A percentile compares a stretch with the other conserved stretches of the same genome.
phyloP scores from a whole-genome alignment of 2,329 filamentous ascomycete genomes.

The Coniochaeta sp. region DNA sequence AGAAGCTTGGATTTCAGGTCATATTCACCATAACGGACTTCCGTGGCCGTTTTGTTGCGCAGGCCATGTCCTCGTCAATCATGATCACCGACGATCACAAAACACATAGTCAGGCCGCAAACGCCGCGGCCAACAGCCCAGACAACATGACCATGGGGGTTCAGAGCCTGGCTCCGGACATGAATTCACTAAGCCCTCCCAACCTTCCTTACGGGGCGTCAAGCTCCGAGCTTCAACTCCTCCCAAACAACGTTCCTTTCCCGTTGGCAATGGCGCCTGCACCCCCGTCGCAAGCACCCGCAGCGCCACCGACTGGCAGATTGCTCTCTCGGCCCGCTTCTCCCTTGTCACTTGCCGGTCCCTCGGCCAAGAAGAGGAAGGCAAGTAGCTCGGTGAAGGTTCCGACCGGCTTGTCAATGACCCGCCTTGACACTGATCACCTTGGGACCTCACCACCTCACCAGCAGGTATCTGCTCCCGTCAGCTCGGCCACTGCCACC shows the following conservation, averaged over 20 bases:
- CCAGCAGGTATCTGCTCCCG: slow-evolving; percentile 17
- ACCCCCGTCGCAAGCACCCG: slow-evolving; percentile 25
- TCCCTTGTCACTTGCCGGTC: slow-evolving; percentile 56
- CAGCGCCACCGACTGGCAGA: slow-evolving; percentile 45
- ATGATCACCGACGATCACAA: slow-evolving; percentile 99
- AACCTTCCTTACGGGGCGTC: slow-evolving; percentile 46
- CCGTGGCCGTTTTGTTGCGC: slow-evolving; percentile 68
- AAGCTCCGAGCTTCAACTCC: slow-evolving; percentile 48
- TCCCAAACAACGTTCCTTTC: neutral
- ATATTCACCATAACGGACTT: slow-evolving; percentile 92
- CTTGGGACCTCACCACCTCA: slow-evolving; percentile 28
- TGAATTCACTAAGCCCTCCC: slow-evolving; percentile 23
- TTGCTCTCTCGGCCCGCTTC: slow-evolving; percentile 69
- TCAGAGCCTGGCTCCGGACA: slow-evolving; percentile 15
- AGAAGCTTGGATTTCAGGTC: slow-evolving; percentile 86
- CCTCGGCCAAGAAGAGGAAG: slow-evolving; percentile 74
- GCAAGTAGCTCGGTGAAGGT: slow-evolving; percentile 63
- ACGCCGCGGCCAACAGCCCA: slow-evolving; percentile 17
- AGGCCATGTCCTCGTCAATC: slow-evolving; percentile 79
- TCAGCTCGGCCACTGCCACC: slow-evolving; percentile 29
- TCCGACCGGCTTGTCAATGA: slow-evolving; percentile 73
- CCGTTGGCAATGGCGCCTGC: slow-evolving; percentile 4
- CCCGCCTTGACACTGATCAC: slow-evolving; percentile 60
- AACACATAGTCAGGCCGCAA: slow-evolving; percentile 52
- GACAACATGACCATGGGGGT: slow-evolving; percentile 4